phyloP scores from a whole-genome alignment of 306 rosid species.

The Rosa multiflora region DNA sequence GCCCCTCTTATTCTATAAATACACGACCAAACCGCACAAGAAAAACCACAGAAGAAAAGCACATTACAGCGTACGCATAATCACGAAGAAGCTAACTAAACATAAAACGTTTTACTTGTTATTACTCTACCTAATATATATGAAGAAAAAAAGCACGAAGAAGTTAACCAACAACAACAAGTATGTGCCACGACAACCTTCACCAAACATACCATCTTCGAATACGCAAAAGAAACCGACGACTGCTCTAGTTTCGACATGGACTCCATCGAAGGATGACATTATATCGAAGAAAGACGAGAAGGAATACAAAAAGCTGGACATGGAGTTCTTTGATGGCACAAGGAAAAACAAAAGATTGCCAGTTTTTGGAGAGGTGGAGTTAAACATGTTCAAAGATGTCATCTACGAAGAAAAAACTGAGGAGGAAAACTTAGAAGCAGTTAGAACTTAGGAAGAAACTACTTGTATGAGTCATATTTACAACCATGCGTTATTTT shows the following conservation, averaged over 20 bases:
- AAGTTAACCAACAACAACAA: neutral
- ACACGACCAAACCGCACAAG: neutral
- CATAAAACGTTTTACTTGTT: neutral
- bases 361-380: constrained; percentile 3
- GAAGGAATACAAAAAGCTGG: neutral
- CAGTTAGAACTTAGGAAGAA: neutral
- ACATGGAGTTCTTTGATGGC: neutral
- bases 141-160: neutral
- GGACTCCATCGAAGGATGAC: constrained; percentile 11
- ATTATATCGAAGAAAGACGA: neutral
- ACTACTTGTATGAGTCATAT: neutral
- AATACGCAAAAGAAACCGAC: neutral
- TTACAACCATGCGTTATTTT: neutral
- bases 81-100: neutral
- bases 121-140: neutral
- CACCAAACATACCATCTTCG: neutral
- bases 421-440: neutral
- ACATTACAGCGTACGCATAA: neutral
- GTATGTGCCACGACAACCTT: neutral
- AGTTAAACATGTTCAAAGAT: neutral
- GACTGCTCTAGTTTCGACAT: neutral
- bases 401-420: neutral
- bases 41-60: neutral
- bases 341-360: neutral
- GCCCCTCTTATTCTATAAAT: neutral